Conservation (phyloP, 148 eudicot species). For the Rhododendron kiyosumense region DNA sequence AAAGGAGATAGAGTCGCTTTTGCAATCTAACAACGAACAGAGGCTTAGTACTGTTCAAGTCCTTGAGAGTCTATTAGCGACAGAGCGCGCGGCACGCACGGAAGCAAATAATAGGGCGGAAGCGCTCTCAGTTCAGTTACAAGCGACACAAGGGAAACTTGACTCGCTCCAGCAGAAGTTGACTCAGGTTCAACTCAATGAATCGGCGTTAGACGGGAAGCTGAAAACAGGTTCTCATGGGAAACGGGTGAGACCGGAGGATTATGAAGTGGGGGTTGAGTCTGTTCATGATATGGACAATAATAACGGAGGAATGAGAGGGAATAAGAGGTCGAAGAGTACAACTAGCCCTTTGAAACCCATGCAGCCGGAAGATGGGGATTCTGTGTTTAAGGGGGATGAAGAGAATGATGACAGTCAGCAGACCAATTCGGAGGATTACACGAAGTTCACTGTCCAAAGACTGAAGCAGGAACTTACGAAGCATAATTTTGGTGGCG, state of each 20-base stretch:
- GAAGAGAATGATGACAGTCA: slow-evolving; percentile 39
- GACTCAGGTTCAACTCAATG: slow-evolving; percentile 63
- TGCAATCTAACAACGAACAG: slow-evolving; percentile 74
- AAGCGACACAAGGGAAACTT: slow-evolving; percentile 75
- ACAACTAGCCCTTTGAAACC: slow-evolving; percentile 47
- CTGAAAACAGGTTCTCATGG: slow-evolving; percentile 70
- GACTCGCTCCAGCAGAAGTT: slow-evolving; percentile 75
- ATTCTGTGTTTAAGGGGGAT: slow-evolving; percentile 47
- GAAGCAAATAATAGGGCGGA: slow-evolving; percentile 88
- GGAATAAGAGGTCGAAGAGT: slow-evolving; percentile 60
- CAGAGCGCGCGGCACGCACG: slow-evolving; percentile 68
- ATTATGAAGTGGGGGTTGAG: slow-evolving; percentile 59
- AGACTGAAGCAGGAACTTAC: slow-evolving; percentile 83
- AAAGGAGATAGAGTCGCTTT: slow-evolving; percentile 67
- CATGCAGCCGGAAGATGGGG: slow-evolving; percentile 52
- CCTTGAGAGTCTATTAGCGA: slow-evolving; percentile 64
- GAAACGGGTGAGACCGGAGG: slow-evolving; percentile 64
- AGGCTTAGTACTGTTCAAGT: slow-evolving; percentile 72
- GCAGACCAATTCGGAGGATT: slow-evolving; percentile 50
- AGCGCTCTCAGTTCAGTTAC: slow-evolving; percentile 70
- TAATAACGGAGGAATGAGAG: slow-evolving; percentile 36
- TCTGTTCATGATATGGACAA: slow-evolving; percentile 47
- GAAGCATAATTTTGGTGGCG: slow-evolving; percentile 66
- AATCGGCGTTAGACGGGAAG: slow-evolving; percentile 69
- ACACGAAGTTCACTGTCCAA: slow-evolving; percentile 65